Evolutionary conservation across 1,284 basidiomycete species (phyloP).

Genomic region (Fomes fomentarius): DNA sequence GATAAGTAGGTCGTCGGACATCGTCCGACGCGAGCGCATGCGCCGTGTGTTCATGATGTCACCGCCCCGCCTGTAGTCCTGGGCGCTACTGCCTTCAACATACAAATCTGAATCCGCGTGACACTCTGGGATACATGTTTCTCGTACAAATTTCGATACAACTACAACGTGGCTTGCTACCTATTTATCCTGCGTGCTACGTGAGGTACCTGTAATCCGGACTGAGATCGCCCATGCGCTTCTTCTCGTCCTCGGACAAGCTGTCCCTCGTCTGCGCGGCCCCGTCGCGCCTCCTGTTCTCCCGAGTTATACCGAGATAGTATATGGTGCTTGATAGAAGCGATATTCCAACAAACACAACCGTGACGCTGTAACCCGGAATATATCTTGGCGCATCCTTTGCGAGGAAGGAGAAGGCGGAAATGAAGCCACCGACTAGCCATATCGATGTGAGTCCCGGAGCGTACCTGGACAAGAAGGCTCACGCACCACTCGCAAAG

Average conservation of each 20-base stretch:
- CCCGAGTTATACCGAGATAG: conserved; percentile 27
- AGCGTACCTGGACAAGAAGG: too few species aligned
- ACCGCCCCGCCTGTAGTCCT: too few species aligned
- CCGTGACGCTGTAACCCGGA: conserved; percentile 33
- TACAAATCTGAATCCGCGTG: too few species aligned
- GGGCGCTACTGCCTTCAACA: too few species aligned
- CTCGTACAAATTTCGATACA: too few species aligned
- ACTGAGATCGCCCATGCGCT: conserved; percentile 28
- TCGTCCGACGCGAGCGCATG: too few species aligned
- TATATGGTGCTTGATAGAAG: conserved; percentile 30
- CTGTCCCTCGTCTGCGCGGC: conserved; percentile 18
- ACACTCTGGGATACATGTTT: too few species aligned
- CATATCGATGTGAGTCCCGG: too few species aligned
- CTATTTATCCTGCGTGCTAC: too few species aligned
- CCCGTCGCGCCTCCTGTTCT: conserved; percentile 31
- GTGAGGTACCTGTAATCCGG: conserved; percentile 27
- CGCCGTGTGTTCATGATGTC: too few species aligned
- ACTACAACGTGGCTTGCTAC: too few species aligned
- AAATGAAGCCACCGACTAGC: conserved; percentile 36
- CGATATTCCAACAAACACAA: conserved; percentile 33
- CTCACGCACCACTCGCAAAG: conserved; percentile 34
- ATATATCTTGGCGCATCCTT: conserved; percentile 35
- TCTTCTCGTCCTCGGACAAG: conserved; percentile 32
- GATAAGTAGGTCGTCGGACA: too few species aligned
- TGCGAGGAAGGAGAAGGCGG: conserved; percentile 34